Base-by-base conservation (phyloP, 345 rosid genomes). In the Raphanus raphanistrum region DNA sequence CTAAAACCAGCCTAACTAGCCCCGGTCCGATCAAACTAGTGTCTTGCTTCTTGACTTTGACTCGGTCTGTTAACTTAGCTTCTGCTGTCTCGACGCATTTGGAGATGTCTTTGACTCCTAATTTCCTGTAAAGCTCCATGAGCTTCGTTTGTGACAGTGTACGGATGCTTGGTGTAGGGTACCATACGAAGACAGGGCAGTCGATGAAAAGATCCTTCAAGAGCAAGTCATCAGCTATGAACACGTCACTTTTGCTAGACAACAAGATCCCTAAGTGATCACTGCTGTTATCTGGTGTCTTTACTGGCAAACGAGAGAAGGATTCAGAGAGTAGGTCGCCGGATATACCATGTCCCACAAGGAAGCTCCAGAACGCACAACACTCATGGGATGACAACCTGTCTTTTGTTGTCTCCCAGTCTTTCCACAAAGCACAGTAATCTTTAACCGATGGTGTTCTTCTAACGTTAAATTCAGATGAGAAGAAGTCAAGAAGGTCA, bases 181-280 rank as follows among this genome's bases (percentile, higher is more conserved):
- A 86, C 97, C 97, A 92, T 5, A 85, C 90, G 68, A 92, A 92
- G 50, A 87, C 63, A 76, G 85, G 57, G 15, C 84, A 82, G 27
- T 54, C 26, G 0, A 71, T 72, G 45, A 87, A 89, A 3, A 87
- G 76, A 50, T 88, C 94, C 64, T 86, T 85, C 28, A 88, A 80
- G 27, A 70, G 86, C 78, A 90, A 87, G 61, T 92, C 97, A 80
- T 92, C 94, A 8, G 88, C 88, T 25, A 92, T 83, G 60, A 87
- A 90, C 70, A 86, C 89, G 76, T 87, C 89, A 38, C 36, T 38
- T 77, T 75, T 87, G 64, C 80, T 74, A 0, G 36, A 4, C 32
- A 92, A 71, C 79, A 83, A 0, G 28, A 92, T 58, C 64, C 76
- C 85, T 43, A 5, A 4, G 4, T 68, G 83, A 0, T 76, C 48